phyloP scores from a whole-genome alignment of 352 stramenopile genomes.

The Globisporangium barbulae region DNA sequence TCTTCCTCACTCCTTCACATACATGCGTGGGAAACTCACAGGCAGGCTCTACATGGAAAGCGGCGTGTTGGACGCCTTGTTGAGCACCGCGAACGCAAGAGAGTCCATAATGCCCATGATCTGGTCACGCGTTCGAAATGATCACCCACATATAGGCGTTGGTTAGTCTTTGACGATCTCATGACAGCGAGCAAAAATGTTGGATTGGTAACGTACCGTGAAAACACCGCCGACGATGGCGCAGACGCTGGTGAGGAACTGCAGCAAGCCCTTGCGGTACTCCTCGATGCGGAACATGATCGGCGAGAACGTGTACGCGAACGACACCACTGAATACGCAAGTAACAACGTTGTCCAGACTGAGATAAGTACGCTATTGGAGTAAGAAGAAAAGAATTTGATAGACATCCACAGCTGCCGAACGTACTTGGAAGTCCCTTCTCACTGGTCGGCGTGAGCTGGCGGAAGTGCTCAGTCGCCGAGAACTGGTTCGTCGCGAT shows the following conservation, averaged over 20 bases:
- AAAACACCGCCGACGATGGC: conserved; percentile 92
- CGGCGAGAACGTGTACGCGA: conserved; percentile 96
- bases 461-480: conserved; percentile 95
- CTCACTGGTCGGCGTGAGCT: conserved; percentile 84
- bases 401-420: conserved; percentile 1
- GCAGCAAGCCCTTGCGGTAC: conserved; percentile 82
- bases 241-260: conserved; percentile 92
- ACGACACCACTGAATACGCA: conserved; percentile 88
- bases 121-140: conserved; percentile 15
- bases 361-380: conserved; percentile 2
- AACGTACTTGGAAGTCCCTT: conserved; percentile 79
- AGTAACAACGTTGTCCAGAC: not conserved
- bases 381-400: conserved; percentile 18
- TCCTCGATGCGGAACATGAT: conserved; percentile 96
- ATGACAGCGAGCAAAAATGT: conserved; percentile 1
- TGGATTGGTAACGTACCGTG: conserved; percentile 46
- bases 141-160: conserved; percentile 1
- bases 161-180: not conserved
- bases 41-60: conserved; percentile 29
- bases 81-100: conserved; percentile 46
- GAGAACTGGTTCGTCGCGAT: conserved; percentile 97
- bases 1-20: conserved; percentile 2
- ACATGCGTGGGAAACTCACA: not conserved
- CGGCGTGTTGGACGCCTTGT: conserved; percentile 41
- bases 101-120: conserved; percentile 77